Evolutionary conservation across 2,329 filamentous ascomycete species (phyloP).

Genomic region (Beauveria caledonica): DNA sequence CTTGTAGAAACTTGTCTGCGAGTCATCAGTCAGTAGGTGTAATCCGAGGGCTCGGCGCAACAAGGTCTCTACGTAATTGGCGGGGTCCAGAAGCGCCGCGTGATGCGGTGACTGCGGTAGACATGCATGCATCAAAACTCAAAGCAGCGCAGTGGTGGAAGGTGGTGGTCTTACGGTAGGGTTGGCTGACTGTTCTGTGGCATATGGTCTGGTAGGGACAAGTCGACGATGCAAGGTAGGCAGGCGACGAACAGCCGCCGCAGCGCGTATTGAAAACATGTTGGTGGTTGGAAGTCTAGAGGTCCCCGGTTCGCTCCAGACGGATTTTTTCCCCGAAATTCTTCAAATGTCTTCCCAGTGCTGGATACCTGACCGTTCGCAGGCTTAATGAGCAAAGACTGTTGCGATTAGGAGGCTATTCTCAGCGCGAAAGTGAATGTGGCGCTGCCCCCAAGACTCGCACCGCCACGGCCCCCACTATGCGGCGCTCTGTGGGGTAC

Average conservation of each 20-base stretch:
- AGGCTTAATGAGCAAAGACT: not conserved
- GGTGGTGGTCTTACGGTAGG: conserved; percentile 1
- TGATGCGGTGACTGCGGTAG: not conserved
- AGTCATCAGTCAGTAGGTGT: not conserved
- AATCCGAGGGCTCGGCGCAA: not conserved
- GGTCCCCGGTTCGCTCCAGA: too few species aligned
- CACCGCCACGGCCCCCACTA: not conserved
- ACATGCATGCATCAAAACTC: too few species aligned
- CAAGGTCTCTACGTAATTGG: not conserved
- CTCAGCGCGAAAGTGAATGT: not conserved
- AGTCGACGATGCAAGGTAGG: not conserved
- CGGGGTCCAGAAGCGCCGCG: not conserved
- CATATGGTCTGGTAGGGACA: not conserved
- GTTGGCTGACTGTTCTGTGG: conserved; percentile 8
- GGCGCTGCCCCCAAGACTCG: not conserved
- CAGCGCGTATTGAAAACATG: conserved; percentile 7
- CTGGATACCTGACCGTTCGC: not conserved
- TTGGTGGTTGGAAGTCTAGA: not conserved
- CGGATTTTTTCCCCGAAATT: not conserved
- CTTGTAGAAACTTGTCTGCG: conserved; percentile 61
- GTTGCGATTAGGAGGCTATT: not conserved
- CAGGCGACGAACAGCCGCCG: not conserved
- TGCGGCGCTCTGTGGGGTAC: conserved; percentile 6
- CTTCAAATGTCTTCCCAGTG: not conserved
- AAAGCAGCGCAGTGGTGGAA: too few species aligned